Evolutionary conservation across 306 rosid genomes (phyloP).

Genomic region (Dryas octopetala): DNA sequence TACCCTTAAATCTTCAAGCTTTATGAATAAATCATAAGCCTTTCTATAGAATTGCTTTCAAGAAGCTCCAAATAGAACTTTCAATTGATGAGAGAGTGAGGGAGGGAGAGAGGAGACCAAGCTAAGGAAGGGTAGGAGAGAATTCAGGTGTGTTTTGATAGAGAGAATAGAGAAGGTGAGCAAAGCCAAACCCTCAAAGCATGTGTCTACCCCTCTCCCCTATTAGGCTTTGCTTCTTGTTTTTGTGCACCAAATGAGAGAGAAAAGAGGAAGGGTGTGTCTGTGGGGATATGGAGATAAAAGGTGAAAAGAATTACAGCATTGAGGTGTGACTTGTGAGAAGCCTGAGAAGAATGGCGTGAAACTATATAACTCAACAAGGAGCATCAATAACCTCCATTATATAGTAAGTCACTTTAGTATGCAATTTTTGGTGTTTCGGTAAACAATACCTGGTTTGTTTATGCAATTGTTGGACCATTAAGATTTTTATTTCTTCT

Average conservation of each 20-base stretch:
- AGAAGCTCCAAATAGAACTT: slow-evolving; percentile 37
- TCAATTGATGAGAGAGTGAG: slow-evolving; percentile 28
- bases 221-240: slow-evolving; percentile 17
- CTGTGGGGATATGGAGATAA: slow-evolving; percentile 18
- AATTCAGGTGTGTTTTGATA: slow-evolving; percentile 36
- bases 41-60: slow-evolving; percentile 29
- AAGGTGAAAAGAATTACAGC: slow-evolving; percentile 49
- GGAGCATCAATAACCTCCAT: neutral
- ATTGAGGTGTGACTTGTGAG: slow-evolving; percentile 29
- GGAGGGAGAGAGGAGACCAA: slow-evolving; percentile 40
- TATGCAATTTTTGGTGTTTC: neutral
- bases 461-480: neutral
- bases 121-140: slow-evolving; percentile 33
- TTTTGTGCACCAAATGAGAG: slow-evolving; percentile 26
- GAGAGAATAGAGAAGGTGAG: slow-evolving; percentile 16
- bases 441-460: neutral
- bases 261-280: slow-evolving; percentile 17
- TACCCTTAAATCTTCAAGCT: slow-evolving; percentile 28
- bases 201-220: slow-evolving; percentile 49
- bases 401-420: neutral
- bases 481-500: no score
- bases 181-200: slow-evolving; percentile 61
- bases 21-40: slow-evolving; percentile 38
- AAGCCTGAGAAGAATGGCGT: slow-evolving; percentile 40
- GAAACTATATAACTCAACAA: slow-evolving; percentile 46